Conservation (phyloP, 1,139 yeast species). For the Pichia sp. region DNA sequence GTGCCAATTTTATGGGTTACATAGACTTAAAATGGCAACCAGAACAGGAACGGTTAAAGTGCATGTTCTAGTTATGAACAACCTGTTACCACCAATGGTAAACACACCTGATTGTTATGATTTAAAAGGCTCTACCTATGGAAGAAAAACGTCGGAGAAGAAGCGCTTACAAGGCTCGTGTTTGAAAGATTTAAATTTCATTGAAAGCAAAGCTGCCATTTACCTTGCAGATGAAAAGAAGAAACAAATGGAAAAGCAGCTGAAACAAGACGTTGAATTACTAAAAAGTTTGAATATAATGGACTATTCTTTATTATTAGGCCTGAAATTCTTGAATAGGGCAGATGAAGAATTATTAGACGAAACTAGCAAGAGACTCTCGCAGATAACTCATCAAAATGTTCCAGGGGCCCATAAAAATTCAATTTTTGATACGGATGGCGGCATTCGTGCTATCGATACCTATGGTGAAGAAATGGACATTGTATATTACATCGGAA, state of each 20-base stretch:
- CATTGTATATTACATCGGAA: conserved; percentile 83
- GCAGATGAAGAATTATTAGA: conserved; percentile 17
- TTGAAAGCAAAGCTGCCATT: conserved; percentile 58
- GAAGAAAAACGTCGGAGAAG: conserved; percentile 52
- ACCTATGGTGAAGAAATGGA: conserved; percentile 56
- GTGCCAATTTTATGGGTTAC: conserved; percentile 93
- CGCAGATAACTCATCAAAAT: conserved; percentile 29
- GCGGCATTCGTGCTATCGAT: conserved; percentile 79
- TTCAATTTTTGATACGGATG: conserved; percentile 37
- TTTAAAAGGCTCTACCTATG: conserved; percentile 89
- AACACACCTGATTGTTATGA: conserved; percentile 86
- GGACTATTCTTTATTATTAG: conserved; percentile 91
- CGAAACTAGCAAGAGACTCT: conserved; percentile 23
- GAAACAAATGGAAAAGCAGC: conserved; percentile 57
- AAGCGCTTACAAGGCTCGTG: conserved; percentile 36
- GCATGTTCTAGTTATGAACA: conserved; percentile 95
- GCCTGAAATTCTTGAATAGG: conserved; percentile 61
- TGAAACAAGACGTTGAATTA: conserved; percentile 69
- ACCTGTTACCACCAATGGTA: conserved; percentile 89
- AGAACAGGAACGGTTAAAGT: conserved; percentile 60
- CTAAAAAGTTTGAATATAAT: conserved; percentile 74
- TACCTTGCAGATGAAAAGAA: conserved; percentile 70
- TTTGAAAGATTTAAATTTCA: conserved; percentile 85
- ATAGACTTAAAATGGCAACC: conserved; percentile 81
- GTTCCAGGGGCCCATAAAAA: conserved; percentile 15